phyloP scores from a whole-genome alignment of 768 basidiomycete genomes.

The Auricularia sp. region DNA sequence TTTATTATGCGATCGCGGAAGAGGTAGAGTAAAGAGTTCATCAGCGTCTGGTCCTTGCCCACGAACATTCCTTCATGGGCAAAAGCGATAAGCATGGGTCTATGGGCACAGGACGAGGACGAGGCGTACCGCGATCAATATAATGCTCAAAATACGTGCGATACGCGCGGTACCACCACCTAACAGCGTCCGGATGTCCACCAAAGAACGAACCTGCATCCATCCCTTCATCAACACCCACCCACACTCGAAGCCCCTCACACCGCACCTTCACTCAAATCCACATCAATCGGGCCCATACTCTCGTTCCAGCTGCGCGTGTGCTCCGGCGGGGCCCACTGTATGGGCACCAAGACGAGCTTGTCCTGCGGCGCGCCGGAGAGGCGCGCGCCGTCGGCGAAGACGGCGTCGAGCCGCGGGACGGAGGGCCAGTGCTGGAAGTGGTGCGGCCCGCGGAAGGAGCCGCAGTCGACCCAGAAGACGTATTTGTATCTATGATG shows the following conservation, averaged over 20 bases:
- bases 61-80: slow-evolving; percentile 29
- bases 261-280: slow-evolving; percentile 40
- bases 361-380: slow-evolving; percentile 27
- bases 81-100: neutral
- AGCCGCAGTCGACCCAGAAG: slow-evolving; percentile 51
- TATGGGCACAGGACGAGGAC: neutral
- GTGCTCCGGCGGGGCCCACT: slow-evolving; percentile 22
- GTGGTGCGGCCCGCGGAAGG: slow-evolving; percentile 35
- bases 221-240: neutral
- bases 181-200: slow-evolving; percentile 32
- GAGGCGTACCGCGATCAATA: slow-evolving; percentile 20
- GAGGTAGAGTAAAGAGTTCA: slow-evolving; percentile 38
- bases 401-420: slow-evolving; percentile 30
- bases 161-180: slow-evolving; percentile 37
- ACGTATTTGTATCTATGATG: slow-evolving; percentile 37
- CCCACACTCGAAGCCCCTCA: neutral
- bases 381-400: slow-evolving; percentile 25
- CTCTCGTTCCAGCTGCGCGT: slow-evolving; percentile 34
- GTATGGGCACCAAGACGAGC: slow-evolving; percentile 39
- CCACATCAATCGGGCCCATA: slow-evolving; percentile 40
- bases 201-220: slow-evolving; percentile 47
- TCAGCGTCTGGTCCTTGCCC: slow-evolving; percentile 48
- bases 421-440: slow-evolving; percentile 41
- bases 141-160: slow-evolving; percentile 45
- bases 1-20: slow-evolving; percentile 35